Base-by-base conservation (phyloP, 225 moss, liverwort and hornwort genomes). In the Lunularia cruciata region DNA sequence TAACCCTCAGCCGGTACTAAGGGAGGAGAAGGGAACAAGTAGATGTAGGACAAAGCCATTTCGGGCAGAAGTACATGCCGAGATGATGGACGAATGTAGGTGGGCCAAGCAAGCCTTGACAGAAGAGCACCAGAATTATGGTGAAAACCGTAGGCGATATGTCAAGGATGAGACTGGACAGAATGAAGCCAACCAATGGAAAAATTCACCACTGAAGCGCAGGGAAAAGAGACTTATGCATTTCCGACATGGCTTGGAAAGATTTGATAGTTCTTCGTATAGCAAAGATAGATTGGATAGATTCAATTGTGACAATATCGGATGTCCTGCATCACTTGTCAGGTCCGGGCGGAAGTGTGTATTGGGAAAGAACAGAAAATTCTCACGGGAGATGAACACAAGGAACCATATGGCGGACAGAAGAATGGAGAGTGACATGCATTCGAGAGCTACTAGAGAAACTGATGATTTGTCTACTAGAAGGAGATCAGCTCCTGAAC, bases 271-370 rank as follows among this genome's bases (percentile, higher is more conserved):
- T 33, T 25, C 60, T 58, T 73, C 7, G 23, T 34, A 18, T 13
- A 27, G 37, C 19, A 69, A 60, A 13, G 65, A 67, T 13, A 43
- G 51, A 37, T 34, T 22, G 14, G 33, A 23, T 14, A 70, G 51
- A 43, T 4, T 48, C 13, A 58, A 48, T 47, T 39, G n/a, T 69
- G 70, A 65, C 25, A 28, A 67, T n/a, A 60, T 20, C 33, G 38
- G 22, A 12, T 35, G 46, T 32, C 53, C 58, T 63, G 4, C 42
- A 13, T 5, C 25, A 10, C 37, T n/a, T 60, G 37, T 23, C 8
- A 20, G 18, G 8, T 63, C 25, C 0, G 47, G 7, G 47, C 5
- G 18, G 32, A 32, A 32, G 7, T 32, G 61, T 20, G 8, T 15
- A 11, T 35, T 4, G 31, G 40, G 30, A 36, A n/a, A 26, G 3